Conservation (phyloP, 179 eudicot genomes). For the Beta lomatogona region DNA sequence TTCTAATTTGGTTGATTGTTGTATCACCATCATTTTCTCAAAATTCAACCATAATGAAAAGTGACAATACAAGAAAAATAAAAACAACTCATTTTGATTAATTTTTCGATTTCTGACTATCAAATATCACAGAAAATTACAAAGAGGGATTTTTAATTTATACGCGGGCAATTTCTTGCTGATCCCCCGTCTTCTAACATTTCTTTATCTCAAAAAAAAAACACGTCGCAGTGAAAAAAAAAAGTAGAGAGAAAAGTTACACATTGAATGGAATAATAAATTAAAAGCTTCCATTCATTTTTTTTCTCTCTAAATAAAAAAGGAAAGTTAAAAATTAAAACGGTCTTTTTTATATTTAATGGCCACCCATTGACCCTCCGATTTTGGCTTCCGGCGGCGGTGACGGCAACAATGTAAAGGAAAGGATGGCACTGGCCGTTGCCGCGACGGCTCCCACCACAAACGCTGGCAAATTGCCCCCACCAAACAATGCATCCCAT, state of each 20-base stretch:
- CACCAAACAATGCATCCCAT: conserved; percentile 78
- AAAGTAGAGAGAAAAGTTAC: neutral
- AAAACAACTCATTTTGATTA: neutral
- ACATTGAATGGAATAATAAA: conserved; percentile 13
- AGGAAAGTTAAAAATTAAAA: neutral
- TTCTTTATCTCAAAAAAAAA: conserved; percentile 14
- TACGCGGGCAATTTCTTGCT: conserved; percentile 33
- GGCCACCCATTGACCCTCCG: conserved; percentile 31
- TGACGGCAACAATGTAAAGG: conserved; percentile 73
- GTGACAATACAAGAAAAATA: neutral
- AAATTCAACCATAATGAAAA: too few relatives aligned
- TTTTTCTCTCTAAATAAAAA: conserved; percentile 2
- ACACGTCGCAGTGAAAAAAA: conserved; percentile 12
- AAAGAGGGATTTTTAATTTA: conserved; percentile 36
- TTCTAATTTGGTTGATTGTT: neutral
- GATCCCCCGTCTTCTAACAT: conserved; percentile 9
- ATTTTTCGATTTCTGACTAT: conserved; percentile 16
- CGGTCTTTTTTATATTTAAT: conserved; percentile 16
- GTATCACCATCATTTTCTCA: neutral
- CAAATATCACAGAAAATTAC: conserved; percentile 33
- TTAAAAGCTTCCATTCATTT: conserved; percentile 16
- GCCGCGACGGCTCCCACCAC: conserved; percentile 75
- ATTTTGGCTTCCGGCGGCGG: conserved; percentile 51
- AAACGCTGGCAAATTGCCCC: conserved; percentile 82
- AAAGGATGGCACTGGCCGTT: conserved; percentile 54